Percentiles rank a stretch among this genome's conserved stretches.
Evolutionary conservation across 352 stramenopile genomes (phyloP).

Genomic region (Albugo laibachii): DNA sequence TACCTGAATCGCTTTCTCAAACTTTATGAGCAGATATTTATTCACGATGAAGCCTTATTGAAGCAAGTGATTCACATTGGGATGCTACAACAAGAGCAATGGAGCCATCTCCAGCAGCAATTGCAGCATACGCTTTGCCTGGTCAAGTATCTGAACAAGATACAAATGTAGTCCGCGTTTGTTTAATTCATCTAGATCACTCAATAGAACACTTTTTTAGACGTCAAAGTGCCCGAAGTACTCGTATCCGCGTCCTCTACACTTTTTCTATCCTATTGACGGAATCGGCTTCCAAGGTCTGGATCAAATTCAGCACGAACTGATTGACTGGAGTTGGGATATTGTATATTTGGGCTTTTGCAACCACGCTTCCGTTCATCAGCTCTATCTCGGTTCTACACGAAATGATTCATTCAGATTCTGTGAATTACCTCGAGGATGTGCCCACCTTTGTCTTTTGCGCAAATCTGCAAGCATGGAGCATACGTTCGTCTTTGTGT

Average conservation of each 20-base stretch:
- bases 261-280: no score
- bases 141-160: conserved; percentile 76
- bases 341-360: conserved; percentile 16
- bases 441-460: conserved; percentile 19
- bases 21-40: conserved; percentile 56
- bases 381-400: conserved; percentile 50
- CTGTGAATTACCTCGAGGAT: background rate
- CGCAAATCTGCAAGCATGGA: conserved; percentile 61
- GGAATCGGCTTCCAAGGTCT: conserved; percentile 19
- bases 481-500: conserved; percentile 39
- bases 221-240: no score
- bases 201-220: no score
- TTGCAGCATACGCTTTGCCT: conserved; percentile 75
- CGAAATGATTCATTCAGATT: background rate
- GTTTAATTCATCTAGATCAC: no score
- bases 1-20: conserved; percentile 79
- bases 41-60: conserved; percentile 28
- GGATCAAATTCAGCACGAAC: conserved; percentile 31
- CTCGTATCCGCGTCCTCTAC: no score
- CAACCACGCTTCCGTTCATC: conserved; percentile 43
- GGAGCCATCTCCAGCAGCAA: conserved; percentile 60
- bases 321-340: conserved; percentile 40
- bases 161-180: conserved; percentile 43
- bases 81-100: conserved; percentile 43
- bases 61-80: conserved; percentile 31